A percentile compares a stretch with the other conserved stretches of the same genome.
These are phyloP conservation scores for Wickerhamiella sorbophila DNA, from an alignment of 805 yeast genomes.

Conservation along the genomic window DNA sequence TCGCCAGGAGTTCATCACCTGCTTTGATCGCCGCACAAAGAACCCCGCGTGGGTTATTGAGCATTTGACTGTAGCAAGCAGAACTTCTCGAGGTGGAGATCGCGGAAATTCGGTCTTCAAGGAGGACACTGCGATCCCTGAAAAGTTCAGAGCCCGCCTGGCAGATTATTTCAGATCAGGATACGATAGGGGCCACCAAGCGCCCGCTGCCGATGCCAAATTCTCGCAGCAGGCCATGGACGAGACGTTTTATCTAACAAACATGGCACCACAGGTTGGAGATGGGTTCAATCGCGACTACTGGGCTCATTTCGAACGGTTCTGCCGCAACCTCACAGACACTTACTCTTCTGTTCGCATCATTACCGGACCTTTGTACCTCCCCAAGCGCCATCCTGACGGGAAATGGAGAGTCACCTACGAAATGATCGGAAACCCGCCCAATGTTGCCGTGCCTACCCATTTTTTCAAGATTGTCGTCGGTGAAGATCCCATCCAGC, in stretches of 20 bases:
- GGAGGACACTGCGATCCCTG: conserved; percentile 77
- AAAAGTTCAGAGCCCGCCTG: conserved; percentile 56
- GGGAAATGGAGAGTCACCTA: conserved; percentile 76
- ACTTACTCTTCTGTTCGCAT: conserved; percentile 63
- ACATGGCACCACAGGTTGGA: conserved; percentile 95
- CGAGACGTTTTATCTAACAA: conserved; percentile 78
- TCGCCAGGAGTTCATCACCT: conserved; percentile 65
- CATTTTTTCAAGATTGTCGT: conserved; percentile 86
- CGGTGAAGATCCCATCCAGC: conserved; percentile 45
- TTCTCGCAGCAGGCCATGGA: conserved; percentile 86
- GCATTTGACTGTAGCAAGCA: conserved; percentile 65
- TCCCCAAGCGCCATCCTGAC: conserved; percentile 67
- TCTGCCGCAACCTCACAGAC: conserved; percentile 62
- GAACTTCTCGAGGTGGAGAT: conserved; percentile 33
- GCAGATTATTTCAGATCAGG: conserved; percentile 89
- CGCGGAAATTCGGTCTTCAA: conserved; percentile 68
- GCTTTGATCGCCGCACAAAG: conserved; percentile 70
- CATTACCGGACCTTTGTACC: conserved; percentile 84
- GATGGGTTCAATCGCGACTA: conserved; percentile 94
- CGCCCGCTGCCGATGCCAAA: conserved; percentile 96
- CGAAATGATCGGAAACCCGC: conserved; percentile 94
- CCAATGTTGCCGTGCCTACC: conserved; percentile 92
- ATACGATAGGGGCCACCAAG: conserved; percentile 93
- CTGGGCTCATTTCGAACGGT: conserved; percentile 95
- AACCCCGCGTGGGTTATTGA: conserved; percentile 74